These are phyloP conservation scores for Penicillium antarcticum DNA, from an alignment of 495 filamentous ascomycete species.

Conservation along the genomic window DNA sequence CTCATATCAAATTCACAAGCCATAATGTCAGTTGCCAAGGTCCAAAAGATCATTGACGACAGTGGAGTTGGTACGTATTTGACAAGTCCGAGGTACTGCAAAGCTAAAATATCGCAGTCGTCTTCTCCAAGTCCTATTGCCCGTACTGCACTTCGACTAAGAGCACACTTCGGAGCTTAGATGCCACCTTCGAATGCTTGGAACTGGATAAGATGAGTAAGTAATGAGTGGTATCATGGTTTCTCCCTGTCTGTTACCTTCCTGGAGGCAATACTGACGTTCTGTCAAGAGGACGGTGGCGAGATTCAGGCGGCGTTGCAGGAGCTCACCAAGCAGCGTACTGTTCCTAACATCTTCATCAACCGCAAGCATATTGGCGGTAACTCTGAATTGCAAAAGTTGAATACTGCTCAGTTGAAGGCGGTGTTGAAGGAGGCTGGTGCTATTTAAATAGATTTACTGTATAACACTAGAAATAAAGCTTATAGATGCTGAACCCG, in stretches of 20 bases:
- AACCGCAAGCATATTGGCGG: slow-evolving; percentile 75
- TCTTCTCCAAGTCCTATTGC: slow-evolving; percentile 86
- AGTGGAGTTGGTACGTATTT: not conserved
- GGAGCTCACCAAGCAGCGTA: slow-evolving; percentile 67
- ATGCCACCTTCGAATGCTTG: slow-evolving; percentile 64
- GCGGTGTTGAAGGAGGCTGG: not conserved
- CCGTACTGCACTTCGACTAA: slow-evolving; percentile 77
- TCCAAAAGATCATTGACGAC: not conserved
- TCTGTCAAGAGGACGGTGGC: slow-evolving; percentile 56
- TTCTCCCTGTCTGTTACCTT: not conserved
- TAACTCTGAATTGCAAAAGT: slow-evolving; percentile 74
- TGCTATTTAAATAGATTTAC: not conserved
- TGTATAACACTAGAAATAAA: too few relatives aligned
- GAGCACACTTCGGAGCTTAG: slow-evolving; percentile 55
- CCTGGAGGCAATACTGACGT: slow-evolving; percentile 50
- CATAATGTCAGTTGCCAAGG: not conserved
- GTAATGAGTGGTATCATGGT: slow-evolving; percentile 17
- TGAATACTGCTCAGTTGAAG: not conserved
- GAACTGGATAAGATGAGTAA: slow-evolving; percentile 78
- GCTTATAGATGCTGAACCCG: too few relatives aligned
- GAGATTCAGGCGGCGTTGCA: slow-evolving; percentile 70
- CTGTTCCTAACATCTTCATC: slow-evolving; percentile 86
- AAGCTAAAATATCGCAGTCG: slow-evolving; percentile 44
- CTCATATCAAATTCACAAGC: too few relatives aligned
- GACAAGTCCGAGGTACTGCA: not conserved